Base-by-base conservation (phyloP, 768 basidiomycete genomes). In the Gloeophyllum trabeum region DNA sequence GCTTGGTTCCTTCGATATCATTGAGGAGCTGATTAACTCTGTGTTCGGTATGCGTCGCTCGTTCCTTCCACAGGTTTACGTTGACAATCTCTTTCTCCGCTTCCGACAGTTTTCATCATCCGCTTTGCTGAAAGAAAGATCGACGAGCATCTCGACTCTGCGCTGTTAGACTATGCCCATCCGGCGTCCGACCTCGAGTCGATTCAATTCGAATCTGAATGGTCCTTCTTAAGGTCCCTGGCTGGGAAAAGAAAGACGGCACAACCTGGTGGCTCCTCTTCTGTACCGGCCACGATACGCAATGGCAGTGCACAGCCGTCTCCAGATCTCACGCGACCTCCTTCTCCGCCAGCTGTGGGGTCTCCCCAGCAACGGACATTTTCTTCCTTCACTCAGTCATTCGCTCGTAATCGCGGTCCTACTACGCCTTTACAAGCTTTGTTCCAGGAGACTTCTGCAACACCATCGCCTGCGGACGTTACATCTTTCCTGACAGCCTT, bases 71-170 rank as follows among this genome's bases (percentile, higher is more conserved):
- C 4, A 19, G 42, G 23, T 25, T 16, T 52, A 35, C 46, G 43
- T 23, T 43, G n/a, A 20, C 22, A 43, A 5, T 41, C n/a, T 50
- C 47, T 26, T 36, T 34, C 23, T 30, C 43, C 3, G 51, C n/a
- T n/a, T n/a, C n/a, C n/a, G n/a, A n/a, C n/a, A 96, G 96, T 97
- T 19, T 96, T 97, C 59, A 79, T 98, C 50, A 94, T 97, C 47
- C 85, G 96, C 41, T 81, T 85, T 49, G 83, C 86, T 5, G 96
- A 99, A 60, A 72, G 82, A 41, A 76, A 76, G 48, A 87, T 97
- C 60, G 94, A 98, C 58, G 71, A 77, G 39, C 63, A 96, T 21
- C 69, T 99, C 6, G 92, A 98, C 54, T 61, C 73, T 1, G 75
- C 86, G 0, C 62, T 98, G 39, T 70, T 99, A 37, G 91, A 97